Evolutionary conservation across 345 rosid species (phyloP).

Genomic region (Microthlaspi erraticum): DNA sequence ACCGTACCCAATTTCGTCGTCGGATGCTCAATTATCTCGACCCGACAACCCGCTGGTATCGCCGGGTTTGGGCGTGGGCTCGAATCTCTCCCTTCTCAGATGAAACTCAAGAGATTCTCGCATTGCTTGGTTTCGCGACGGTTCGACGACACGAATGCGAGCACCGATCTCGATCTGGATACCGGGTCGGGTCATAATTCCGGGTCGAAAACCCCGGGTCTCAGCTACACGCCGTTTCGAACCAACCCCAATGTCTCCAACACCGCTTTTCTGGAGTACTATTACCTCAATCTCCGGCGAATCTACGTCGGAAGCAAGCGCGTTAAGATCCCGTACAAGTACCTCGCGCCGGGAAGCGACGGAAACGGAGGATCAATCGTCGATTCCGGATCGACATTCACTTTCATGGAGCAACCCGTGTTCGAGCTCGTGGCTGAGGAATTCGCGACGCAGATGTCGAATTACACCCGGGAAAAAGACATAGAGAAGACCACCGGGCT

Average conservation of each 20-base stretch:
- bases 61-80: conserved; percentile 84
- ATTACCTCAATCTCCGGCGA: conserved; percentile 67
- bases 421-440: conserved; percentile 59
- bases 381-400: conserved; percentile 92
- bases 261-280: conserved; percentile 54
- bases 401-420: conserved; percentile 73
- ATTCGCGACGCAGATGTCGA: conserved; percentile 66
- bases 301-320: conserved; percentile 60
- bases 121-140: conserved; percentile 76
- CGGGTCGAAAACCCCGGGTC: conserved; percentile 52
- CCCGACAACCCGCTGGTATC: conserved; percentile 87
- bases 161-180: conserved; percentile 64
- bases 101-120: conserved; percentile 71
- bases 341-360: conserved; percentile 57
- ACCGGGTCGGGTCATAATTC: conserved; percentile 50
- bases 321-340: conserved; percentile 68
- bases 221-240: conserved; percentile 69
- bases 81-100: conserved; percentile 75
- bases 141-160: conserved; percentile 63
- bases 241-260: conserved; percentile 50
- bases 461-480: conserved; percentile 50
- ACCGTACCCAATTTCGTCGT: conserved; percentile 60
- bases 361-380: conserved; percentile 86
- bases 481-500: conserved; percentile 61
- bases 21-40: conserved; percentile 80